phyloP scores from a whole-genome alignment of 257 asterid species.

The Ajuga chamaepitys region DNA sequence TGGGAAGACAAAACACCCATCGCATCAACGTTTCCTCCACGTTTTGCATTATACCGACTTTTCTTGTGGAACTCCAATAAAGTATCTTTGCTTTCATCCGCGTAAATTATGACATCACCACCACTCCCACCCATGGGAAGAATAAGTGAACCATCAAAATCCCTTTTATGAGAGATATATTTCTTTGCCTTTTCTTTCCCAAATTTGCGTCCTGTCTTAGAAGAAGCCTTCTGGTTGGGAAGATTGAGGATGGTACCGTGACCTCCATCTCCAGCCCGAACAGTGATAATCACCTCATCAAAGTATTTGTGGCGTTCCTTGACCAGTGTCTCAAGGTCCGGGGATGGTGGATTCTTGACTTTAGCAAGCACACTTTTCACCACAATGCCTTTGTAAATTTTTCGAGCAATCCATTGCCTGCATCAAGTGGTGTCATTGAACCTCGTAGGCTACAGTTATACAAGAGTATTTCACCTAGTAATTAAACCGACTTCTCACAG shows the following conservation, averaged over 20 bases:
- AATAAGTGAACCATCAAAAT: constrained; percentile 84
- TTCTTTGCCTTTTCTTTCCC: constrained; percentile 54
- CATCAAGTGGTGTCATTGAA: neutral
- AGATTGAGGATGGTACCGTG: constrained; percentile 69
- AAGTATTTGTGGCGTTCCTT: constrained; percentile 81
- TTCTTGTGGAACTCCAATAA: constrained; percentile 72
- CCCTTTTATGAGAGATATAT: constrained; percentile 57
- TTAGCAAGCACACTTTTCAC: constrained; percentile 35
- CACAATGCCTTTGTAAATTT: constrained; percentile 15
- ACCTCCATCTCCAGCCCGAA: constrained; percentile 95
- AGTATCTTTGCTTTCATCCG: constrained; percentile 77
- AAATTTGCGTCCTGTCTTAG: constrained; percentile 45
- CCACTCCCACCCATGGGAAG: constrained; percentile 94
- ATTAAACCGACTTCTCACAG: neutral
- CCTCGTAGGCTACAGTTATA: neutral
- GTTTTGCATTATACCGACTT: constrained; percentile 63
- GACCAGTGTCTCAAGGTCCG: constrained; percentile 42
- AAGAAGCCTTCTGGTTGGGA: constrained; percentile 43
- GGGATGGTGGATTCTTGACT: constrained; percentile 45
- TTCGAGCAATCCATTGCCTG: constrained; percentile 15
- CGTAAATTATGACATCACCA: constrained; percentile 75
- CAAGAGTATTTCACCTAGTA: neutral
- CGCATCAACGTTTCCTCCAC: constrained; percentile 92
- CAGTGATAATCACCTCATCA: constrained; percentile 74
- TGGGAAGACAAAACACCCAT: constrained; percentile 87